Base-by-base conservation (phyloP, 1,139 yeast species). In the Saccharomyces hybrid region DNA sequence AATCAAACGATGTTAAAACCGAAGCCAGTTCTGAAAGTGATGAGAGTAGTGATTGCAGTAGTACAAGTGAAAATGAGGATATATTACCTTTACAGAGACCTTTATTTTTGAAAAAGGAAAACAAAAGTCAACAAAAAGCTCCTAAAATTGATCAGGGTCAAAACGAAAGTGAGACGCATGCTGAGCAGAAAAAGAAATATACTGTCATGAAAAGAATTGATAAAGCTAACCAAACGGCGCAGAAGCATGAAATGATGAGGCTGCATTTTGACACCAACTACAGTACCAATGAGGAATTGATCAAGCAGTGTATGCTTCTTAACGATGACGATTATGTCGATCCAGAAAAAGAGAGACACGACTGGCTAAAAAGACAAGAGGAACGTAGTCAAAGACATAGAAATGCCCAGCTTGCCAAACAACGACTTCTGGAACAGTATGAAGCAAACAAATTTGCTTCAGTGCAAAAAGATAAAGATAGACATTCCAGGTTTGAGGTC, bases 321-420 rank as follows among this genome's bases (percentile, higher is more conserved):
- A 61, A 66, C 54, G 67, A 65, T 51, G 58, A 66, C 52, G 71
- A 66, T 56, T 52, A 59, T 2, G 48, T 57, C 2, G 62, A 65
- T 47, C 58, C 64, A n/a, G 62, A 57, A 9, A 24, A 31, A 7
- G 70, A 66, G 49, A 52, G 46, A 16, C 54, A 58, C 31, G 50
- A 49, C 27, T 69, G 71, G 71, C 42, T 50, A 3, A 44, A 57
- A 16, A 61, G 72, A 52, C 64, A 64, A 34, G 52, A 57, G 24
- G 16, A 28, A 16, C 59, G 72, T 32, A 54, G 52, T 27, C 47
- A 57, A 42, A 54, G 63, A 11, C 58, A 57, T 19, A 60, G 69
- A 53, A 61, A 61, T 14, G 42, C 47, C n/a, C 54, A 63, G 19
- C 54, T 66, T 3, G 59, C 59, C 11, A 61, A 56, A 42, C 72